Conservation (phyloP, 352 stramenopile genomes). For the Phytophthora melonis region DNA sequence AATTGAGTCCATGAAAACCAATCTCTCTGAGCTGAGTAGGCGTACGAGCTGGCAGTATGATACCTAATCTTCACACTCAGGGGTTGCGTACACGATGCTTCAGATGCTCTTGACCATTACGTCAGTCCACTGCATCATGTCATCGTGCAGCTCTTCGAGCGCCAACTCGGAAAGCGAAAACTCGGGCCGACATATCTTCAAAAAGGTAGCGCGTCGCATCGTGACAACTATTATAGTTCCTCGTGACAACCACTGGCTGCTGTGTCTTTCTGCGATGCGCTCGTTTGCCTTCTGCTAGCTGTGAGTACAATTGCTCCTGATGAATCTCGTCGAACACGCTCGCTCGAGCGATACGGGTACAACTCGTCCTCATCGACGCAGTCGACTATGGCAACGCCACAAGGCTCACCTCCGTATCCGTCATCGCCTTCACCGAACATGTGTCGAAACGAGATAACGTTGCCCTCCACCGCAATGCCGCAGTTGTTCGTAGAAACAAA, state of each 20-base stretch:
- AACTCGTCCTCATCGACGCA: constrained; percentile 44
- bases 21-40: no score
- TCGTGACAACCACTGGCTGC: background rate
- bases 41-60: no score
- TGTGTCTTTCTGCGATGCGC: background rate
- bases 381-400: constrained; percentile 26
- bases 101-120: no score
- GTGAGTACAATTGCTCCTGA: constrained; percentile 41
- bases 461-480: constrained; percentile 38
- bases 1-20: no score
- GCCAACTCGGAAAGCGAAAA: constrained; percentile 7
- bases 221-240: constrained; percentile 35
- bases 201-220: constrained; percentile 32
- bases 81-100: no score
- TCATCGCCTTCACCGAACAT: constrained; percentile 26
- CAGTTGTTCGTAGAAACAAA: constrained; percentile 33
- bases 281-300: constrained; percentile 17
- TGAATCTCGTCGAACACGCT: constrained; percentile 36
- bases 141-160: constrained; percentile 6
- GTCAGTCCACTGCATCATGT: background rate
- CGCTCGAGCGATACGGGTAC: constrained; percentile 28
- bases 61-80: no score
- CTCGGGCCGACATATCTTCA: constrained; percentile 12
- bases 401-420: constrained; percentile 12
- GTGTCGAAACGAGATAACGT: constrained; percentile 36